These are phyloP conservation scores for Fusarium armeniacum DNA, from an alignment of 2,329 filamentous ascomycete species.

Conservation along the genomic window DNA sequence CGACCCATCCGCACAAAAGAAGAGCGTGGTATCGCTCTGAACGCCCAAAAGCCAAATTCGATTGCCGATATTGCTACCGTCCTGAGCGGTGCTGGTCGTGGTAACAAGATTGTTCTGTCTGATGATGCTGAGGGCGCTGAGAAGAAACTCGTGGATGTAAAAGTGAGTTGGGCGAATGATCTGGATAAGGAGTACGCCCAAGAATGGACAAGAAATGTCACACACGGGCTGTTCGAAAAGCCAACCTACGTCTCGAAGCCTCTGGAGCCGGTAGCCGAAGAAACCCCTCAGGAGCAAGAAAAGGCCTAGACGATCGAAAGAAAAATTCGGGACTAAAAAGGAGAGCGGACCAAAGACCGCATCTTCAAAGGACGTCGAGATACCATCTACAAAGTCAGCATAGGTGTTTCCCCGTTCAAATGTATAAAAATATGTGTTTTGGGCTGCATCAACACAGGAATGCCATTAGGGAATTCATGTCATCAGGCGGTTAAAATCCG, in stretches of 20 bases:
- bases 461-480: slow-evolving; percentile 5
- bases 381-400: not conserved
- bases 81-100: slow-evolving; percentile 65
- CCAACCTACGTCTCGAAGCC: slow-evolving; percentile 44
- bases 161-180: slow-evolving; percentile 66
- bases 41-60: slow-evolving; percentile 72
- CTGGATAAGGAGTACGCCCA: slow-evolving; percentile 63
- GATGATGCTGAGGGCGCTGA: slow-evolving; percentile 38
- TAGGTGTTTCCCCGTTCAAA: slow-evolving; percentile 2
- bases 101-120: slow-evolving; percentile 62
- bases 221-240: slow-evolving; percentile 60
- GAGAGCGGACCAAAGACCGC: slow-evolving; percentile 4
- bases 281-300: slow-evolving; percentile 7
- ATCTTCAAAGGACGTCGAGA: not conserved
- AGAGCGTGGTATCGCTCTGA: slow-evolving; percentile 67
- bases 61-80: slow-evolving; percentile 75
- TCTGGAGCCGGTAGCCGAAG: slow-evolving; percentile 18
- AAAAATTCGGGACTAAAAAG: not conserved
- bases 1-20: slow-evolving; percentile 54
- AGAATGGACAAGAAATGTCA: slow-evolving; percentile 67
- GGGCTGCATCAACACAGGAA: slow-evolving; percentile 3
- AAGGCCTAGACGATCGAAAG: not conserved
- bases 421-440: slow-evolving; percentile 28
- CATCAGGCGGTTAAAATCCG: slow-evolving; percentile 6
- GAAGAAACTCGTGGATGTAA: slow-evolving; percentile 57